Conservation (phyloP, 2,329 filamentous ascomycete species). For the Phaeomoniella chlamydospora region DNA sequence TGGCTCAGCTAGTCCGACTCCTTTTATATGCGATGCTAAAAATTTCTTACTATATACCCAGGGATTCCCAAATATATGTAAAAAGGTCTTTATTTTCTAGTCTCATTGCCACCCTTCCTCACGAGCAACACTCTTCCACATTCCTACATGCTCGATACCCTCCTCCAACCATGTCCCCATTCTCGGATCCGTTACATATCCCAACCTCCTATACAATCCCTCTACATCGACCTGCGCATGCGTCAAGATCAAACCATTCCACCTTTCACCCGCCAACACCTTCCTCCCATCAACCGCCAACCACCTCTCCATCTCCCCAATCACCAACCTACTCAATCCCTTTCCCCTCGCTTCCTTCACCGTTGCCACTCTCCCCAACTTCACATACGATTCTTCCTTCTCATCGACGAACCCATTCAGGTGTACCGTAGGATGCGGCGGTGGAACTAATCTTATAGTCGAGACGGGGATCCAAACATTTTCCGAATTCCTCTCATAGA, state of each 20-base stretch:
- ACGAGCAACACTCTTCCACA: conserved; percentile 50
- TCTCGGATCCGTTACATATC: conserved; percentile 57
- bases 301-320: conserved; percentile 56
- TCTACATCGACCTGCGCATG: conserved; percentile 62
- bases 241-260: conserved; percentile 61
- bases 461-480: conserved; percentile 46
- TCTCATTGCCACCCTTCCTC: background rate
- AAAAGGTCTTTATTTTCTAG: too few species aligned
- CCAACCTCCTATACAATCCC: conserved; percentile 53
- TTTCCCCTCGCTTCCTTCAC: conserved; percentile 49
- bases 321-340: conserved; percentile 50
- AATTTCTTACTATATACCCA: too few species aligned
- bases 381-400: conserved; percentile 57
- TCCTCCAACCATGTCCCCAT: conserved; percentile 74
- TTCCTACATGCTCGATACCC: conserved; percentile 71
- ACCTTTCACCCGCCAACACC: conserved; percentile 31
- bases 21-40: too few species aligned
- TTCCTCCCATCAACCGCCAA: conserved; percentile 44
- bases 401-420: conserved; percentile 14
- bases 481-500: conserved; percentile 51
- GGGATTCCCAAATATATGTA: too few species aligned
- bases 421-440: conserved; percentile 55
- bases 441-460: conserved; percentile 67
- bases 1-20: too few species aligned
- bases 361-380: conserved; percentile 66